Conservation (phyloP, 2,329 filamentous ascomycete species). For the Cladosporium sp. region DNA sequence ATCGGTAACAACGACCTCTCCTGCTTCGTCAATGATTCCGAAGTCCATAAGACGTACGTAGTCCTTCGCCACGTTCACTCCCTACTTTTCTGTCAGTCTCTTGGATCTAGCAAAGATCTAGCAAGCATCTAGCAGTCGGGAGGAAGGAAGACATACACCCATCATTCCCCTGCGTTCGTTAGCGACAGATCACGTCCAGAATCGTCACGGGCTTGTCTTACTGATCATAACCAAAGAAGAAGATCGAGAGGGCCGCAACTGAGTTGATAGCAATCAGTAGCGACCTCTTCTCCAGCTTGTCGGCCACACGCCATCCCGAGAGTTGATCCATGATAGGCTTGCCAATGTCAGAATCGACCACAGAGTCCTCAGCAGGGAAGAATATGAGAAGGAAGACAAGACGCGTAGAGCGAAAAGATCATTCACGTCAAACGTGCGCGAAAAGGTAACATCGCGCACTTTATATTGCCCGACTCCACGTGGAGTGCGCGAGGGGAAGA, state of each 20-base stretch:
- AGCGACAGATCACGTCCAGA: constrained; percentile 44
- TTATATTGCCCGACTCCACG: neutral
- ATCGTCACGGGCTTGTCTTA: constrained; percentile 30
- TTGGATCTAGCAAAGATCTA: no score
- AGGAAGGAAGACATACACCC: constrained; percentile 36
- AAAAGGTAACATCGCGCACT: neutral
- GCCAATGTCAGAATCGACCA: neutral
- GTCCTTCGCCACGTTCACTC: constrained; percentile 65
- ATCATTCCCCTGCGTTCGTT: constrained; percentile 42
- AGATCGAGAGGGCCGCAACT: constrained; percentile 64
- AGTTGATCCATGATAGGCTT: constrained; percentile 22
- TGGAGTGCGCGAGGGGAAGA: neutral
- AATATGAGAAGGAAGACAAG: neutral
- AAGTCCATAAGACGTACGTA: constrained; percentile 67
- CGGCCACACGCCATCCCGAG: constrained; percentile 21
- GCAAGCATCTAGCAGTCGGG: no score
- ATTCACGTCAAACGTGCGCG: neutral
- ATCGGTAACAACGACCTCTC: constrained; percentile 55
- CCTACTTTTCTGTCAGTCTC: constrained; percentile 30
- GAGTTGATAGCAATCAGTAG: constrained; percentile 64
- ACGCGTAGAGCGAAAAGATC: neutral
- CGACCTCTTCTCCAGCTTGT: constrained; percentile 53
- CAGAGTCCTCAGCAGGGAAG: neutral
- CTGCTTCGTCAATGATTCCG: constrained; percentile 44
- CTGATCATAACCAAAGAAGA: constrained; percentile 63